phyloP scores from a whole-genome alignment of 2,329 filamentous ascomycete species.

The Penicillium sp. region DNA sequence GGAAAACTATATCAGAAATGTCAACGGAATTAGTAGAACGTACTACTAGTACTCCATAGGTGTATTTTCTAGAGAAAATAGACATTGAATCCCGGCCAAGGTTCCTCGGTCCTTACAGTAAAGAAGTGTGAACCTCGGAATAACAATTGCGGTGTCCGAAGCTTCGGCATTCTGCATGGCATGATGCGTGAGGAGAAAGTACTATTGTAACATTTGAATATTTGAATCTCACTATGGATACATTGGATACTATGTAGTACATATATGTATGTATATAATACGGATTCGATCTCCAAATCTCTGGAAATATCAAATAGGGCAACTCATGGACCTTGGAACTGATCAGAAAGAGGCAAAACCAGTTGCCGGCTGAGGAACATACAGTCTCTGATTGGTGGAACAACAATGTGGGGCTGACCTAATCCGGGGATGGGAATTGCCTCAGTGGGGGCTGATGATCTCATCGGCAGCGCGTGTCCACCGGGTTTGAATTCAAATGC shows the following conservation, averaged over 20 bases:
- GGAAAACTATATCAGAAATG: neutral
- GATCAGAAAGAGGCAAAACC: constrained; percentile 2
- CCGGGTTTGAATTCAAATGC: constrained; percentile 14
- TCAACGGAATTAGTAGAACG: neutral
- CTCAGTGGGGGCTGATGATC: constrained; percentile 4
- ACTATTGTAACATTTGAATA: neutral
- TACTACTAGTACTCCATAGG: no score
- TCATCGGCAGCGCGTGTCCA: constrained; percentile 3
- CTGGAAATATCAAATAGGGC: neutral
- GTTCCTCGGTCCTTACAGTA: neutral
- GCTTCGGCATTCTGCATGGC: neutral
- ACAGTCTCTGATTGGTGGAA: constrained; percentile 14
- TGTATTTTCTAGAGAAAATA: neutral
- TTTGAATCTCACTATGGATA: neutral
- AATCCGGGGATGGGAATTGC: constrained; percentile 17
- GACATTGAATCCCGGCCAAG: neutral
- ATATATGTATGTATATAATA: neutral
- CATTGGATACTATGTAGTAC: neutral
- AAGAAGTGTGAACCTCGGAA: constrained; percentile 9
- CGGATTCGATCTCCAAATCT: neutral
- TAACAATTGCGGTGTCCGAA: constrained; percentile 7
- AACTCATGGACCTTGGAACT: neutral
- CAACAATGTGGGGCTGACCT: neutral
- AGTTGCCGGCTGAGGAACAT: constrained; percentile 14
- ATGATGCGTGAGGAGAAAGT: neutral